These are phyloP conservation scores for Phlebiopsis gigantea DNA, from an alignment of 768 basidiomycete genomes.

Conservation along the genomic window DNA sequence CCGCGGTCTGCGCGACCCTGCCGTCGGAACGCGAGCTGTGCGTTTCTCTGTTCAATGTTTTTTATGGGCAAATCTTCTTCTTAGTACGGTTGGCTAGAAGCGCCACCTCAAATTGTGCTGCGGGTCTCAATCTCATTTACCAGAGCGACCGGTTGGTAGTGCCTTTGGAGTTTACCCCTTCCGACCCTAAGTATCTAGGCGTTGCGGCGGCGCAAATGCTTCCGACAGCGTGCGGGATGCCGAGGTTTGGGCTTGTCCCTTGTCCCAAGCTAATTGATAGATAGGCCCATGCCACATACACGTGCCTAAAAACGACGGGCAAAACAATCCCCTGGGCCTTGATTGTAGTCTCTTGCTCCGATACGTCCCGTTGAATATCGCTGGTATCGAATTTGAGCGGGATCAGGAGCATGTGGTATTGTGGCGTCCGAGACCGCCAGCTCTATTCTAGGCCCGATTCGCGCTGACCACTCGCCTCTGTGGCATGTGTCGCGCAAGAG, in stretches of 20 bases:
- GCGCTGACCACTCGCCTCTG: not conserved
- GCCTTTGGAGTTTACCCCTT: not conserved
- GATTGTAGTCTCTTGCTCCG: not conserved
- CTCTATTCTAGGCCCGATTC: not conserved
- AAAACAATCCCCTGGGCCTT: no score
- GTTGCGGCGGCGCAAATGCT: not conserved
- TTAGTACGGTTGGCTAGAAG: no score
- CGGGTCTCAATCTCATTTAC: not conserved
- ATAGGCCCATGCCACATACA: not conserved
- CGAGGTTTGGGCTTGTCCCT: not conserved
- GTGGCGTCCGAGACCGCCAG: not conserved
- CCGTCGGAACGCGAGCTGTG: no score
- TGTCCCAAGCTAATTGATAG: not conserved
- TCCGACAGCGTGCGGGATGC: not conserved
- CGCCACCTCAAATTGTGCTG: not conserved
- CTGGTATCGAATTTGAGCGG: not conserved
- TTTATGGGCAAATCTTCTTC: no score
- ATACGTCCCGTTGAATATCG: not conserved
- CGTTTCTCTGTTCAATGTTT: no score
- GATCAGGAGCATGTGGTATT: not conserved
- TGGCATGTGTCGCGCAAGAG: not conserved
- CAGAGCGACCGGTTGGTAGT: not conserved
- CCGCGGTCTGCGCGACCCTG: no score
- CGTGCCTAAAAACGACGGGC: no score
- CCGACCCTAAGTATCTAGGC: not conserved